Evolutionary conservation across 768 basidiomycete genomes (phyloP).

Genomic region (Candolleomyces efflorescens): DNA sequence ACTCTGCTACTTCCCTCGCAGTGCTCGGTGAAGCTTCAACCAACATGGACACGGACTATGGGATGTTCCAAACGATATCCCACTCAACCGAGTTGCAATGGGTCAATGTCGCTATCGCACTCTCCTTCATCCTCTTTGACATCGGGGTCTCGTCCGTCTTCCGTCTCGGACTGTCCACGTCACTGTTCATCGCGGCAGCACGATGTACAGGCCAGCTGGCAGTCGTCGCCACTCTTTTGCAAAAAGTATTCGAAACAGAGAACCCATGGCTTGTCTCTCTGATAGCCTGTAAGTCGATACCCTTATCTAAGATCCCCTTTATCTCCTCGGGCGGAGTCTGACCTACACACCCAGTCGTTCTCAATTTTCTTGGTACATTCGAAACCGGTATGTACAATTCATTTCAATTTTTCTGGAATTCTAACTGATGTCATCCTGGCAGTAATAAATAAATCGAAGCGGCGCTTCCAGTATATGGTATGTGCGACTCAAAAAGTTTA

Average conservation of each 20-base stretch:
- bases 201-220: constrained; percentile 79
- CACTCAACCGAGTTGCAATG: constrained; percentile 41
- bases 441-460: constrained; percentile 79
- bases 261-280: constrained; percentile 71
- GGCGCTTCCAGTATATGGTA: constrained; percentile 73
- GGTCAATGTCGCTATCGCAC: constrained; percentile 72
- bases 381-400: constrained; percentile 59
- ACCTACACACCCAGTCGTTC: constrained; percentile 28
- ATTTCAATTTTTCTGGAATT: not conserved
- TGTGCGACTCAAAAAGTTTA: not conserved
- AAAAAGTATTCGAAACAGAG: constrained; percentile 71
- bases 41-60: no score
- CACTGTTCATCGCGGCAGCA: constrained; percentile 63
- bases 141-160: constrained; percentile 59
- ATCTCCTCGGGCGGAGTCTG: no score
- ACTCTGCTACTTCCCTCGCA: no score
- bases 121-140: constrained; percentile 74
- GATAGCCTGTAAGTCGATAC: constrained; percentile 56
- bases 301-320: not conserved
- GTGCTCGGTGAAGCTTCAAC: no score
- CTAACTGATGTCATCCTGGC: not conserved
- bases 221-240: constrained; percentile 64
- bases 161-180: constrained; percentile 63
- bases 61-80: no score
- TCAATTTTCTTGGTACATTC: constrained; percentile 74